Percentiles rank a stretch among this genome's conserved stretches.
These are phyloP conservation scores for barley (Hordeum vulgare) DNA, from an alignment of 176 grass and related monocot species.

Conservation along the genomic window DNA sequence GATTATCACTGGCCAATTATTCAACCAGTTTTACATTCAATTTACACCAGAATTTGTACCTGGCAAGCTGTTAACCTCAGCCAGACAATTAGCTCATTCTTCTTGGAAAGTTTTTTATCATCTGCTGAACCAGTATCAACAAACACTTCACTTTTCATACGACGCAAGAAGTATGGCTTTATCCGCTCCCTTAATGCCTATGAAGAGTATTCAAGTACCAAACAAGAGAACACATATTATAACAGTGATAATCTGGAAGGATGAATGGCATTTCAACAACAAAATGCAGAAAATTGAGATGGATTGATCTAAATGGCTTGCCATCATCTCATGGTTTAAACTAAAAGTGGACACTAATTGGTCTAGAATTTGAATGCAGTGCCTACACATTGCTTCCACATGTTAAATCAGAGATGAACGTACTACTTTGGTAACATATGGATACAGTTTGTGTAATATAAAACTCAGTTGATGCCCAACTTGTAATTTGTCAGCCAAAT, in stretches of 20 bases:
- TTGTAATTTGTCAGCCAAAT: background rate
- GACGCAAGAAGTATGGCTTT: constrained; percentile 80
- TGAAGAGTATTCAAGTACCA: constrained; percentile 2
- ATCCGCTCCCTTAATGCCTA: constrained; percentile 86
- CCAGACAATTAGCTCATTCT: constrained; percentile 90
- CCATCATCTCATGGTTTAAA: background rate
- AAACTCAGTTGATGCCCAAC: background rate
- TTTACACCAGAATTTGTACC: constrained; percentile 31
- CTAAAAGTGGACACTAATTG: background rate
- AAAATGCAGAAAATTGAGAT: constrained; percentile 11
- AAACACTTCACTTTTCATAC: constrained; percentile 85
- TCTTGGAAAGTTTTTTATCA: constrained; percentile 51
- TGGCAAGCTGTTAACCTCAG: constrained; percentile 81
- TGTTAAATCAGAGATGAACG: background rate
- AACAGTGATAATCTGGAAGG: background rate
- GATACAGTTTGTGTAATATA: background rate
- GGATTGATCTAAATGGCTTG: background rate
- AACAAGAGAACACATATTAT: constrained; percentile 15
- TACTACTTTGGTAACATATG: background rate
- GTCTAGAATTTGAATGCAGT: background rate
- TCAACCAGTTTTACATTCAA: constrained; percentile 7
- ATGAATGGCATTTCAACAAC: background rate
- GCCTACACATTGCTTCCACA: background rate
- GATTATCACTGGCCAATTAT: constrained; percentile 13
- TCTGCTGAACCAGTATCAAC: constrained; percentile 25